Base-by-base conservation (phyloP, 345 rosid species). In the Lenwebbia sp. region DNA sequence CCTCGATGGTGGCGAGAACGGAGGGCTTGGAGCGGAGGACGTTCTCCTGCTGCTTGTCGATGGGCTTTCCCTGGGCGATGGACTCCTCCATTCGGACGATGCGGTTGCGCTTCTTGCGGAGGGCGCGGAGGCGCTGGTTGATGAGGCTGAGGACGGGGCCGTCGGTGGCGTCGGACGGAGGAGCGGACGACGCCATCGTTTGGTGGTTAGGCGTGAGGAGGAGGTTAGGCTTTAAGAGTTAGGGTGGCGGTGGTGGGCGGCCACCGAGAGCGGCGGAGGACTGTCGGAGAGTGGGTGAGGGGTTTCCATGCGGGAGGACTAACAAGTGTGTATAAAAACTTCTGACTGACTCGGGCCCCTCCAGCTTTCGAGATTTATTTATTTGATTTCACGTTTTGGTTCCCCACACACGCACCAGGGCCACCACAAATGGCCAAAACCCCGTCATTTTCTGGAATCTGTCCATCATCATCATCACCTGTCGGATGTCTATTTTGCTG, bases 101-200 rank as follows among this genome's bases (percentile, higher is more conserved):
- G 14, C 99, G 93, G 90, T 94, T 98, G 87, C 50, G 54, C 75
- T 98, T 98, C 94, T 98, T 96, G 53, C 95, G 96, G 60, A 94
- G 97, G 83, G 95, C 95, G 62, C 99, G 97, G 90, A 95, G 90
- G 82, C 99, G 99, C 86, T 98, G 94, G 95, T 89, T 96, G 91
- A 97, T 89, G 52, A 97, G 89, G 90, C 86, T 91, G 82, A 96
- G 90, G 83, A 97, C 98, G 6, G 99, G 98, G 54, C 99, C 96
- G 41, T 97, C 99, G 12, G 90, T 83, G 37, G 82, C 49, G 75
- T 90, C 92, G 41, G 94, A 88, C 54, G 86, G n/a, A 14, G 86
- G 41, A 10, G 89, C 37, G 60, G 95, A 40, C 85, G 92, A 57
- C 70, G 91, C 75, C 86, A 65, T 62, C 21, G 87, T 49, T 15